Evolutionary conservation across 805 yeast genomes (phyloP).

Genomic region (Torulaspora franciscae): DNA sequence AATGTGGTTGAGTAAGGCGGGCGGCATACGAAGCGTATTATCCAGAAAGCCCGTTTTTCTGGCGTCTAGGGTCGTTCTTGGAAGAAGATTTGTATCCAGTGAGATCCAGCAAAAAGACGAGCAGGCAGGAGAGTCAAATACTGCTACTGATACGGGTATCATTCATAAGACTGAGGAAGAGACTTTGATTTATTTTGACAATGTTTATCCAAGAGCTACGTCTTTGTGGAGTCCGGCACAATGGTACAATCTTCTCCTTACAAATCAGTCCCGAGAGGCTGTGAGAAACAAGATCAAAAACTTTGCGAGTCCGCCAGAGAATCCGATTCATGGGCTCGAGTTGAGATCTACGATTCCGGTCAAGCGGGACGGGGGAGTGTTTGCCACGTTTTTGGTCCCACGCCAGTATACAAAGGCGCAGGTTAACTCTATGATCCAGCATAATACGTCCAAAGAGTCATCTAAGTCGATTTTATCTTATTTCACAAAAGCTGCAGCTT

Average conservation of each 20-base stretch:
- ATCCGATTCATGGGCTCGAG: constrained; percentile 40
- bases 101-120: constrained; percentile 42
- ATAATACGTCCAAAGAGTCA: constrained; percentile 42
- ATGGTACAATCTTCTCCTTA: constrained; percentile 39
- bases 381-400: constrained; percentile 70
- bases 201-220: constrained; percentile 45
- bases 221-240: constrained; percentile 45
- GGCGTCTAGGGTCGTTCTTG: background rate
- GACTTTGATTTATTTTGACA: constrained; percentile 53
- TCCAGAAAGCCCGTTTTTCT: constrained; percentile 1
- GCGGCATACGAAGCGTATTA: background rate
- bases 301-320: constrained; percentile 38
- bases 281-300: constrained; percentile 38
- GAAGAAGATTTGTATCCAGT: constrained; percentile 34
- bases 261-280: constrained; percentile 38
- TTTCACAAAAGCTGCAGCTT: constrained; percentile 50
- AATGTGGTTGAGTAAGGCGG: constrained; percentile 2
- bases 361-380: constrained; percentile 87
- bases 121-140: constrained; percentile 51
- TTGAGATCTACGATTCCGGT: constrained; percentile 64
- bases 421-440: constrained; percentile 48
- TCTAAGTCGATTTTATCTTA: constrained; percentile 38
- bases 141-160: constrained; percentile 54
- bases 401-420: constrained; percentile 45
- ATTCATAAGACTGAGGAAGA: constrained; percentile 47